Evolutionary conservation across 2,329 filamentous ascomycete genomes (phyloP).

Genomic region (Botryosphaeria agaves): DNA sequence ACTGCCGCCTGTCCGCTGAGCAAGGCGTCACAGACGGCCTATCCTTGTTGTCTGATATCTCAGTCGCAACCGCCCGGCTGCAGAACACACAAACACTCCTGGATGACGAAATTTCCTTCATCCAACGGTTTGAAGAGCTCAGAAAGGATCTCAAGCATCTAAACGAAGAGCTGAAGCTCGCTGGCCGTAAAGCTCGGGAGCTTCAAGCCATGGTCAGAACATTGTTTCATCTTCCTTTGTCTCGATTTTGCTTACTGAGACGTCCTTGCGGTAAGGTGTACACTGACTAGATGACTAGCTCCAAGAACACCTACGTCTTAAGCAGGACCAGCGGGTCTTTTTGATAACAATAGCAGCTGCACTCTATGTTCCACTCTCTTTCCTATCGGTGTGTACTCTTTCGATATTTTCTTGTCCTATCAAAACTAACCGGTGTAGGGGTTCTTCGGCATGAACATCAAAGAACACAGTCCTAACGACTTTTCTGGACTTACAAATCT

Average conservation of each 20-base stretch:
- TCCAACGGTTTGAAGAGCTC: neutral
- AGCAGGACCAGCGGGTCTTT: neutral
- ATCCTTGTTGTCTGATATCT: neutral
- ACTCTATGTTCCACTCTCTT: neutral
- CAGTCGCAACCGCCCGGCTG: neutral
- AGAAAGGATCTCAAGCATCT: neutral
- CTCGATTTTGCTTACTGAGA: neutral
- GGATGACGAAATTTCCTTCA: neutral
- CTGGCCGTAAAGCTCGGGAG: neutral
- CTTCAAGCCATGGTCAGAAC: neutral
- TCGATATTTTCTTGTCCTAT: neutral
- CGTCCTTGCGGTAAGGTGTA: neutral
- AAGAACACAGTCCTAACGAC: neutral
- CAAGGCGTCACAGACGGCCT: neutral
- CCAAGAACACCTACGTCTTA: neutral
- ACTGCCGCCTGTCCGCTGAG: neutral
- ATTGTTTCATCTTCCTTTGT: neutral
- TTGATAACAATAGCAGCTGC: neutral
- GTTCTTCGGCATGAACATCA: neutral
- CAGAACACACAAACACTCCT: neutral
- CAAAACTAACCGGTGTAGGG: too few relatives aligned
- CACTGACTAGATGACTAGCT: neutral
- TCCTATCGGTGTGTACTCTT: neutral
- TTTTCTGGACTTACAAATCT: neutral
- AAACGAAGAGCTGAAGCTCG: neutral